phyloP scores from a whole-genome alignment of 768 basidiomycete genomes.

The Kwoniella pini region DNA sequence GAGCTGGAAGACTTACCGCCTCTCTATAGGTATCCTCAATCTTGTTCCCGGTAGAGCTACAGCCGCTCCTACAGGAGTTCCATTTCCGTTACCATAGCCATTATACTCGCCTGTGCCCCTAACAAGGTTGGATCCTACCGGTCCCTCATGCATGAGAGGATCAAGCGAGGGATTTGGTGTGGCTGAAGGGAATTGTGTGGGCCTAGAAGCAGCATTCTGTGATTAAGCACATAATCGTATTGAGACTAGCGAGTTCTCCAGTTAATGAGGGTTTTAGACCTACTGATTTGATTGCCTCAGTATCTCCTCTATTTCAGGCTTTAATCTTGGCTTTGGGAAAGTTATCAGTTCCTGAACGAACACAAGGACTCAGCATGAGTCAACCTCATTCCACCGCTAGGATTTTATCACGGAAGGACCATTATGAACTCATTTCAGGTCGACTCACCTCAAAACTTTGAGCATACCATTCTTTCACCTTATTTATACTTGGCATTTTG shows the following conservation, averaged over 20 bases:
- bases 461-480: slow-evolving; percentile 97
- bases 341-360: slow-evolving; percentile 93
- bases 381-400: too few relatives aligned
- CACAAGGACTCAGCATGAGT: too few relatives aligned
- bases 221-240: not conserved
- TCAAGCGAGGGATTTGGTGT: slow-evolving; percentile 53
- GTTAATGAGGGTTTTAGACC: slow-evolving; percentile 14
- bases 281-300: slow-evolving; percentile 53
- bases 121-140: slow-evolving; percentile 33
- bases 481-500: slow-evolving; percentile 86
- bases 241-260: too few relatives aligned
- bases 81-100: slow-evolving; percentile 26
- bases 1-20: slow-evolving; percentile 61
- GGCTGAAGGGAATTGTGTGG: slow-evolving; percentile 73
- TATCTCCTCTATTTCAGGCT: slow-evolving; percentile 66
- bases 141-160: slow-evolving; percentile 49
- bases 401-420: not conserved
- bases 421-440: not conserved
- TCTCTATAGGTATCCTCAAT: slow-evolving; percentile 77
- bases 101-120: slow-evolving; percentile 6
- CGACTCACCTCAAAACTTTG: slow-evolving; percentile 88
- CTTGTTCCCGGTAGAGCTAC: slow-evolving; percentile 22
- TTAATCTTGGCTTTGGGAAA: slow-evolving; percentile 76
- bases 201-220: slow-evolving; percentile 36
- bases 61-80: slow-evolving; percentile 17